These are phyloP conservation scores for Neobulgaria alba DNA, from an alignment of 2,329 filamentous ascomycete genomes.

Conservation along the genomic window DNA sequence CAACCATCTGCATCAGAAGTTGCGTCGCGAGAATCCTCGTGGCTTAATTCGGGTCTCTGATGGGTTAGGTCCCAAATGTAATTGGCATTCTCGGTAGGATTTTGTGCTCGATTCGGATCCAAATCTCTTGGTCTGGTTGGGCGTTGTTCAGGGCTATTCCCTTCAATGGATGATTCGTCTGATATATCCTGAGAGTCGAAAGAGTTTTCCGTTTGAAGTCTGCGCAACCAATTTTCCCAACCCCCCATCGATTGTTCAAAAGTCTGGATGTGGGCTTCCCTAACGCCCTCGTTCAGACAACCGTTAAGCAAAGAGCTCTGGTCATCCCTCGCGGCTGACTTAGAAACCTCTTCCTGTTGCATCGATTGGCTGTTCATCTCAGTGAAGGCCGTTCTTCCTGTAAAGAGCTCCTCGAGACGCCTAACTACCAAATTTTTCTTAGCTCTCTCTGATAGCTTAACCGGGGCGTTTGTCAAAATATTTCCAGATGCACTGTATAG, in stretches of 20 bases:
- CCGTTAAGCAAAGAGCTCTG: conserved; percentile 11
- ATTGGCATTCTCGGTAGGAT: conserved; percentile 68
- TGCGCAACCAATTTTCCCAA: neutral
- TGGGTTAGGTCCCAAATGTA: conserved; percentile 71
- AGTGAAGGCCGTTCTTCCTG: conserved; percentile 49
- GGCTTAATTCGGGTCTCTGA: conserved; percentile 46
- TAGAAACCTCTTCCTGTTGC: conserved; percentile 41
- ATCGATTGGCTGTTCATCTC: conserved; percentile 20
- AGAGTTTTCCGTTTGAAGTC: neutral
- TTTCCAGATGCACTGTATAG: conserved; percentile 65
- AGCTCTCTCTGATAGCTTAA: conserved; percentile 58
- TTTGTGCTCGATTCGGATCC: conserved; percentile 68
- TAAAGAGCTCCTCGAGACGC: conserved; percentile 73
- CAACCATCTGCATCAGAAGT: conserved; percentile 62
- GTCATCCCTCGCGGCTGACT: conserved; percentile 38
- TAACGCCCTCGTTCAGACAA: conserved; percentile 29
- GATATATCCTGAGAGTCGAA: conserved; percentile 5
- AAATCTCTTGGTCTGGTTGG: conserved; percentile 70
- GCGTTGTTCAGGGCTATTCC: conserved; percentile 54
- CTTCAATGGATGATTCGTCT: conserved; percentile 8
- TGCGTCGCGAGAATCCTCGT: conserved; percentile 40
- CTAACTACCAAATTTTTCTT: conserved; percentile 71
- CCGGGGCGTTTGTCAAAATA: conserved; percentile 50
- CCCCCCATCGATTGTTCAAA: neutral
- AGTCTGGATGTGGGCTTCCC: conserved; percentile 33